Conservation (phyloP, 2,329 filamentous ascomycete species). For the Coccinonectria pachysandricola region DNA sequence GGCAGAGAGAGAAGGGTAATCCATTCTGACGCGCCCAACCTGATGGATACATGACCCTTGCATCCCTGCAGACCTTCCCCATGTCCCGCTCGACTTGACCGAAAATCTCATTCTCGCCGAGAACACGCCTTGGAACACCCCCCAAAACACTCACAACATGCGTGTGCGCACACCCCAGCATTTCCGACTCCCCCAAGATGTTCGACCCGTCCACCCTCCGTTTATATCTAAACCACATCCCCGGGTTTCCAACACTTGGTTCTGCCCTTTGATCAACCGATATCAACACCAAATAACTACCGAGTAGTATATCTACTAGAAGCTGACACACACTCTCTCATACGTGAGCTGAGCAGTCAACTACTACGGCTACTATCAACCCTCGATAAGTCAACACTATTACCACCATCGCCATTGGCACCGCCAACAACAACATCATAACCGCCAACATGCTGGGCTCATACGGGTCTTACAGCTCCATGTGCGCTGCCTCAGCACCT, state of each 20-base stretch:
- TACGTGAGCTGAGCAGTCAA: conserved; percentile 7
- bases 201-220: too few species aligned
- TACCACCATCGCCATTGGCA: conserved; percentile 12
- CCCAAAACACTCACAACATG: too few species aligned
- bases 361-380: conserved; percentile 7
- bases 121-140: too few species aligned
- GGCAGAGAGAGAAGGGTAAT: too few species aligned
- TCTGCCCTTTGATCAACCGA: conserved; percentile 9
- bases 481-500: conserved; percentile 32
- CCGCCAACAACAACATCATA: conserved; percentile 10
- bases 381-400: conserved; percentile 7
- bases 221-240: conserved; percentile 20
- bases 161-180: too few species aligned
- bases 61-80: too few species aligned
- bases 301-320: conserved; percentile 8
- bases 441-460: conserved; percentile 36
- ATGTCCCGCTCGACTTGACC: too few species aligned
- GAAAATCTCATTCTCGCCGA: too few species aligned
- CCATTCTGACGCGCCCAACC: too few species aligned
- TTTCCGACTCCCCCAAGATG: too few species aligned
- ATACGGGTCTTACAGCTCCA: conserved; percentile 40
- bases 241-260: conserved; percentile 11
- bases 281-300: conserved; percentile 10
- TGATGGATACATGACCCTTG: too few species aligned
- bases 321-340: conserved; percentile 5